A percentile compares a stretch with the other conserved stretches of the same genome.
These are phyloP conservation scores for Circinella umbellata DNA, from an alignment of 371 early-diverging fungal genomes.

Conservation along the genomic window DNA sequence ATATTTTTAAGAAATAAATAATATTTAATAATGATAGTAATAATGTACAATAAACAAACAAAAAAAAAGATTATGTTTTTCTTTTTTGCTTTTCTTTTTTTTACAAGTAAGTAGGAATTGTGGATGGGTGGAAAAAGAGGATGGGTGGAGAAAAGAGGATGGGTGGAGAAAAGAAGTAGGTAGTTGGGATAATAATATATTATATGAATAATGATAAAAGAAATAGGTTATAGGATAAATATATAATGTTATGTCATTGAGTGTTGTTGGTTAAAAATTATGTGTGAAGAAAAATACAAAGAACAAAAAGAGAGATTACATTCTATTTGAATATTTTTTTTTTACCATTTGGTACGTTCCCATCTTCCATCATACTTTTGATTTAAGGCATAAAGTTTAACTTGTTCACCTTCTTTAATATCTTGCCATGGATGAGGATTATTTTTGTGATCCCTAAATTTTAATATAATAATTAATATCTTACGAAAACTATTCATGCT, in stretches of 20 bases:
- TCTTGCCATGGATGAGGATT: conserved; percentile 46
- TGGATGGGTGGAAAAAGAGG: neutral
- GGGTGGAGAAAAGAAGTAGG: no score
- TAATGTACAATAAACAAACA: neutral
- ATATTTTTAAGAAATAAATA: conserved; percentile 9
- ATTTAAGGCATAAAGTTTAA: conserved; percentile 40
- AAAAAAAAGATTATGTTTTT: neutral
- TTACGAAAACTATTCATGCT: no score
- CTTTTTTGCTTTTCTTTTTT: neutral
- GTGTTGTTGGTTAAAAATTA: no score
- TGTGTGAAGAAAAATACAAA: neutral
- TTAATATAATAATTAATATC: neutral
- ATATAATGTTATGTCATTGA: no score
- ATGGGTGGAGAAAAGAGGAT: no score
- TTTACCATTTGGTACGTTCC: conserved; percentile 42
- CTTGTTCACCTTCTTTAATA: conserved; percentile 49
- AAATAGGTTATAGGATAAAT: no score
- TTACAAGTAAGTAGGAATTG: neutral
- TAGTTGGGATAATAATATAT: neutral
- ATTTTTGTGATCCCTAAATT: conserved; percentile 30
- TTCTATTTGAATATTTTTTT: neutral
- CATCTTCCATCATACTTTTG: conserved; percentile 42
- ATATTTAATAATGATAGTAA: neutral
- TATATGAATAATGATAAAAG: no score
- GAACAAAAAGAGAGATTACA: conserved; percentile 1